phyloP scores from a whole-genome alignment of 176 grass and related monocot species.

The Musa troglodytarum region DNA sequence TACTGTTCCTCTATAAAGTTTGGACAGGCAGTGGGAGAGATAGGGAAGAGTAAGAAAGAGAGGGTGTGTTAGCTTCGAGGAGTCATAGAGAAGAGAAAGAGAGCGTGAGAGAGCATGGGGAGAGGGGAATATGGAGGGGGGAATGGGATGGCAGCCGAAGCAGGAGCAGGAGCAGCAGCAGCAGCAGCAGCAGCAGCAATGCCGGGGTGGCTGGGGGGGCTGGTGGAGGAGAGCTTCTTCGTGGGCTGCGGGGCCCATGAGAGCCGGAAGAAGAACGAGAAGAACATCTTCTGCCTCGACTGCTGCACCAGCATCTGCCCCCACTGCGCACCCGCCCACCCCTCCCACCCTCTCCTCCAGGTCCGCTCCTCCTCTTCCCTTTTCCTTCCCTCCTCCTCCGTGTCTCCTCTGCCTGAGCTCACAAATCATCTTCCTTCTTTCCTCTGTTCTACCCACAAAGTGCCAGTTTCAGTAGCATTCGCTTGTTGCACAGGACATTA shows the following conservation, averaged over 20 bases:
- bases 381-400: background rate
- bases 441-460: background rate
- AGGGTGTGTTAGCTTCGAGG: background rate
- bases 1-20: background rate
- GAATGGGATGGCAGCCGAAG: background rate
- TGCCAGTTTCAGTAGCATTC: no score
- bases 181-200: background rate
- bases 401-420: background rate
- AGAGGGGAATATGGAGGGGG: background rate
- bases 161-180: constrained; percentile 27
- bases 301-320: constrained; percentile 83
- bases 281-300: constrained; percentile 97
- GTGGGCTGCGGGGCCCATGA: constrained; percentile 57
- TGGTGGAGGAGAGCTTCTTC: constrained; percentile 91
- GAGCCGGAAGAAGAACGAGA: constrained; percentile 83
- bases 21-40: background rate
- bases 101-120: background rate
- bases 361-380: constrained; percentile 9
- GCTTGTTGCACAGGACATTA: no score
- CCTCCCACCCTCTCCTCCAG: constrained; percentile 64
- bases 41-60: background rate
- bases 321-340: constrained; percentile 59
- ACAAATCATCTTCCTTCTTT: background rate
- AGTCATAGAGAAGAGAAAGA: background rate
- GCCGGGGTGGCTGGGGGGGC: constrained; percentile 50